phyloP scores from a whole-genome alignment of 176 grass and related monocot genomes.

The Chloris gayana region DNA sequence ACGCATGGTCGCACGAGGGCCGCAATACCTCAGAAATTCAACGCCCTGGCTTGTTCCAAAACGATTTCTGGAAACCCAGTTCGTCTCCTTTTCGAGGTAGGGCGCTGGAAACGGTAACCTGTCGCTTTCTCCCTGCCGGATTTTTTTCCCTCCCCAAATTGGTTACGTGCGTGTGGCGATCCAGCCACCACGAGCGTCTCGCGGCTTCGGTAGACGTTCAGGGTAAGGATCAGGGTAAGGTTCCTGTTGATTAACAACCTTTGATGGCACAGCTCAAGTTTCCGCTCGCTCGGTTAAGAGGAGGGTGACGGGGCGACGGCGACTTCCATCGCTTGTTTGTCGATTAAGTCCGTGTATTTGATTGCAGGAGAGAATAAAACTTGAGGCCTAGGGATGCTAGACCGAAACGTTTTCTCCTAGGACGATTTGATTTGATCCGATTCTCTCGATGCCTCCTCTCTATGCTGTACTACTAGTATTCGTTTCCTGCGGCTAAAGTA shows the following conservation, averaged over 20 bases:
- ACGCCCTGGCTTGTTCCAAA: not conserved
- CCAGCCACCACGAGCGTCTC: not conserved
- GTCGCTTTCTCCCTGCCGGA: not conserved
- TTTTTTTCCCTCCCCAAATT: not conserved
- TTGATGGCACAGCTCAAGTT: conserved; percentile 18
- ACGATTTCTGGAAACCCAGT: conserved; percentile 12
- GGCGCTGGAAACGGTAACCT: not conserved
- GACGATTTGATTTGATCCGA: not conserved
- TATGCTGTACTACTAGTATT: not conserved
- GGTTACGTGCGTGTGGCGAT: not conserved
- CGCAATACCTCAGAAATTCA: not conserved
- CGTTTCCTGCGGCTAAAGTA: not conserved
- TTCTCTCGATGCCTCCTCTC: conserved; percentile 9
- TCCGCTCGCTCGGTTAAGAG: not conserved
- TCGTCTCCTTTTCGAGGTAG: not conserved
- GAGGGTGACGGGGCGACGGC: conserved; percentile 4
- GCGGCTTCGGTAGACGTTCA: not conserved
- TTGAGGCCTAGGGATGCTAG: not conserved
- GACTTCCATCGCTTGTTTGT: conserved; percentile 8
- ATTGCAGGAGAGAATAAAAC: not conserved
- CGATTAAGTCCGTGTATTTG: not conserved
- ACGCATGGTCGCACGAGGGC: conserved; percentile 14
- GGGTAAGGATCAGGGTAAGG: not conserved
- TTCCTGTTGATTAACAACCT: not conserved
- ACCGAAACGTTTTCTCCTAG: not conserved